Conservation (phyloP, 139 green algal species). For the Chlamydomonas applanata region DNA sequence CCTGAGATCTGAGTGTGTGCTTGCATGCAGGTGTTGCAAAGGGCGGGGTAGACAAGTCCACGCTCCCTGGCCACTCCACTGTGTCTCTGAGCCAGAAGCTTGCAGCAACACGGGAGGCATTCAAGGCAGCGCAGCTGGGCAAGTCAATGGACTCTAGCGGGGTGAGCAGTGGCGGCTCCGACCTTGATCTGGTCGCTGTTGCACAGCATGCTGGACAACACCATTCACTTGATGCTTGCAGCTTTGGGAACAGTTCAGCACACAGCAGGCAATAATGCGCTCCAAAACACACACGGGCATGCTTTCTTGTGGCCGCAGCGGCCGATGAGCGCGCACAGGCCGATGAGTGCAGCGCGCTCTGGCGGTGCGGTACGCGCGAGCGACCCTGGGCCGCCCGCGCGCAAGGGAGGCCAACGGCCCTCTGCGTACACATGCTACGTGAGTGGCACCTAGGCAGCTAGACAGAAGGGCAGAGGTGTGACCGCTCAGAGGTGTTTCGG, state of each 20-base stretch:
- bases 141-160: too few relatives aligned
- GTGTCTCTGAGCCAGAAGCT: constrained; percentile 9
- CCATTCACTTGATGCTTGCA: too few relatives aligned
- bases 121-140: constrained; percentile 4
- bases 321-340: background rate
- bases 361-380: background rate
- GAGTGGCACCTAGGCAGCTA: too few relatives aligned
- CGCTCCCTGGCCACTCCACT: too few relatives aligned
- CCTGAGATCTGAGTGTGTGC: too few relatives aligned
- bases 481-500: too few relatives aligned
- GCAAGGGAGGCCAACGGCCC: background rate
- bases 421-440: constrained; percentile 7
- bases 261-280: background rate
- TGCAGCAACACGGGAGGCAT: constrained; percentile 4
- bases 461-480: too few relatives aligned
- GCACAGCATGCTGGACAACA: too few relatives aligned
- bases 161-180: too few relatives aligned
- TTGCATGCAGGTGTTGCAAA: too few relatives aligned
- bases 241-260: background rate
- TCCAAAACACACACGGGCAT: background rate
- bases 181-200: too few relatives aligned
- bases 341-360: background rate
- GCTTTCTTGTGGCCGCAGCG: background rate
- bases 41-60: too few relatives aligned
- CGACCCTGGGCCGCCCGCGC: background rate